These are phyloP conservation scores for Pseudomonodictys pantanalensis DNA, from an alignment of 495 filamentous ascomycete species.

Conservation along the genomic window DNA sequence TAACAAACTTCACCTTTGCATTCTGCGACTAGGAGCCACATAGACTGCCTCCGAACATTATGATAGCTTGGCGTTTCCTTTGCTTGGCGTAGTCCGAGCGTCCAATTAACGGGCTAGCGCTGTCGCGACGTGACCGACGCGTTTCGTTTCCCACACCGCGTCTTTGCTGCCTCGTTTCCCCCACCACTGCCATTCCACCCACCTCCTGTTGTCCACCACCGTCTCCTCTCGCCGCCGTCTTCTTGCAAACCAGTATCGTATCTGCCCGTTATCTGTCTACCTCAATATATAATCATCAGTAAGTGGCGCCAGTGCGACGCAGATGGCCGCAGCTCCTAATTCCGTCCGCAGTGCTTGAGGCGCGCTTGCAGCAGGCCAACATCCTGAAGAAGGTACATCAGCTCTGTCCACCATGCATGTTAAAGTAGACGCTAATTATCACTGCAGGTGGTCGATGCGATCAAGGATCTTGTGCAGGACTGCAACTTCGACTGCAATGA, in stretches of 20 bases:
- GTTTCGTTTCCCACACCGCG: too few species aligned
- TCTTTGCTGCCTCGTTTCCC: too few species aligned
- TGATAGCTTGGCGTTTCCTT: too few species aligned
- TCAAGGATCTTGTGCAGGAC: slow-evolving; percentile 99
- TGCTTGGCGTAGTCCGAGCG: too few species aligned
- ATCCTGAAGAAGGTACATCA: slow-evolving; percentile 86
- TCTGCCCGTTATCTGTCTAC: background rate
- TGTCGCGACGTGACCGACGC: too few species aligned
- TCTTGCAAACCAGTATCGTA: too few species aligned
- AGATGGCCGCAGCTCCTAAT: slow-evolving; percentile 1
- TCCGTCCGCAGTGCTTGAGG: slow-evolving; percentile 78
- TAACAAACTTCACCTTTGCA: too few species aligned
- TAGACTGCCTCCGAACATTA: too few species aligned
- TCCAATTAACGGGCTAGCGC: too few species aligned
- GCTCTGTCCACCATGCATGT: slow-evolving; percentile 12
- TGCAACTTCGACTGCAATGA: slow-evolving; percentile 99
- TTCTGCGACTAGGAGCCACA: too few species aligned
- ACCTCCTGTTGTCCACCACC: background rate
- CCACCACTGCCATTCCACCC: too few species aligned
- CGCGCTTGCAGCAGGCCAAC: slow-evolving; percentile 88
- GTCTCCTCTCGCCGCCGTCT: background rate
- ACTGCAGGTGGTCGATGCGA: slow-evolving; percentile 87
- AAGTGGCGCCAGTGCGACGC: background rate
- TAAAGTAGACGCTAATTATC: slow-evolving; percentile 18
- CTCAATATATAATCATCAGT: background rate